Conservation (phyloP, 306 rosid genomes). For the Hippophae gyantsensis region DNA sequence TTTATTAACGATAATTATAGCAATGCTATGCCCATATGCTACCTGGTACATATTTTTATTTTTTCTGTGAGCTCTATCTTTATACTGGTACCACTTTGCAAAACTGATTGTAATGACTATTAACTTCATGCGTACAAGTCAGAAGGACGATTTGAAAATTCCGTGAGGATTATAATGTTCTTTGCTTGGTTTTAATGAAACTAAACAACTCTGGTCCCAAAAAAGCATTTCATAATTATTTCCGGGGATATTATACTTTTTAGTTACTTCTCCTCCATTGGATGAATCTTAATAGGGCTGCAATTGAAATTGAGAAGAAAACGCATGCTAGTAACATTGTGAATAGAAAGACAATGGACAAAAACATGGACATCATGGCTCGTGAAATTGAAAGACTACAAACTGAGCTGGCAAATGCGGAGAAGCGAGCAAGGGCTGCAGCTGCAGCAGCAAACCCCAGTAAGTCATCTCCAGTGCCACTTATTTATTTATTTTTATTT, state of each 20-base stretch:
- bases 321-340: conserved; percentile 50
- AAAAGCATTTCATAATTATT: not conserved
- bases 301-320: conserved; percentile 70
- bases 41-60: too few species aligned
- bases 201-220: not conserved
- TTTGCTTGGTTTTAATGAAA: too few species aligned
- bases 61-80: too few species aligned
- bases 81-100: too few species aligned
- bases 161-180: too few species aligned
- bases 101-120: too few species aligned
- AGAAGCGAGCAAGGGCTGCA: conserved; percentile 64
- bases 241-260: not conserved
- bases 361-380: conserved; percentile 47
- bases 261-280: not conserved
- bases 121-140: too few species aligned
- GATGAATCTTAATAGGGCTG: conserved; percentile 39
- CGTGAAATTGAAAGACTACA: conserved; percentile 62
- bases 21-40: too few species aligned
- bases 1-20: too few species aligned
- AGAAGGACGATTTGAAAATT: too few species aligned
- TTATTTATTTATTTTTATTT: too few species aligned
- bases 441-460: conserved; percentile 52
- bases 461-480: conserved; percentile 13
- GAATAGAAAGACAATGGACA: conserved; percentile 53
- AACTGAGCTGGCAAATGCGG: conserved; percentile 73